Evolutionary conservation across 179 eudicot genomes (phyloP), one percentile per base, ranked within the genome.

Genomic region (Nepenthes alata): DNA sequence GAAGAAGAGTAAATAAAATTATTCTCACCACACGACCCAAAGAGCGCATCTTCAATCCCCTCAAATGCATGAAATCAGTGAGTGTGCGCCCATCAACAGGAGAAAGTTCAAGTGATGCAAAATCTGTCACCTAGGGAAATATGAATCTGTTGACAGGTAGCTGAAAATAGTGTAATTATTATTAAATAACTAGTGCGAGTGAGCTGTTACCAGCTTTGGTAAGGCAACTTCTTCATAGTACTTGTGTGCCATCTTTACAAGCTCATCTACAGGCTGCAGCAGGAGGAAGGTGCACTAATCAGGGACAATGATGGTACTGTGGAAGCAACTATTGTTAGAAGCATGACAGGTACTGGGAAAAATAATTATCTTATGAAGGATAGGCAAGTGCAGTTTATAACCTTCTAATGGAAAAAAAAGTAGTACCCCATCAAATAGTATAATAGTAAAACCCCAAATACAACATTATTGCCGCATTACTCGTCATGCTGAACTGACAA

Each of bases 41-140:
- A 53, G 95, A 86, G 45, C 81, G 75, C 90, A 93, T 87, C 78
- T 80, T 81, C 64, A 93, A 69, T 73, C 98, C 98, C 76, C 98
- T 76, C 64, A 87, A 78, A 80, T 93, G 98, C 98, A 93, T 93
- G 79, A 93, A 93, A 61, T 93, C 98, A 13, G 97, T 86, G 47
- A 93, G 80, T 13, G 95, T 86, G 59, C 98, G 95, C 47, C 98
- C 98, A 76, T 93, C 98, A 55, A 89, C 98, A 59, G 97, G 98
- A 61, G 97, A 93, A 66, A 93, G 98, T 80, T 93, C 98, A 65
- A 93, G 93, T 25, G 98, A 93, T 73, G 88, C 88, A 75, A 89
- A 93, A 74, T 93, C 97, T 70, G 97, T 69, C 39, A 93, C 96
- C 98, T 93, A 77, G 51, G 45, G 53, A 34, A 62, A 69, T 4